These are phyloP conservation scores for Ogataea angusta DNA, from an alignment of 805 yeast species.

Conservation along the genomic window DNA sequence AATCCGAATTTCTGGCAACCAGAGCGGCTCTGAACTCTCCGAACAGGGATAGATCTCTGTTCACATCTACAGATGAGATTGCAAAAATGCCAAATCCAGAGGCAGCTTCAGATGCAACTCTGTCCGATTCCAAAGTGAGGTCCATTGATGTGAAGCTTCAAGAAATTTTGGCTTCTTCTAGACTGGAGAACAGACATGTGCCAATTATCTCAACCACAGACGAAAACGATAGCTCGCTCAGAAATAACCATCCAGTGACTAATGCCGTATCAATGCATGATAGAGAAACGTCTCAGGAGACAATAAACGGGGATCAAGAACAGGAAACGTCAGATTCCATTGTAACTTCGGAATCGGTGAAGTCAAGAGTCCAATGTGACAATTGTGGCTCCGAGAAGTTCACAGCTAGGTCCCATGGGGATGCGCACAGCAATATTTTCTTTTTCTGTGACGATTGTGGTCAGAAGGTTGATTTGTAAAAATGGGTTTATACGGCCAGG, in stretches of 20 bases:
- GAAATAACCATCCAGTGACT: neutral
- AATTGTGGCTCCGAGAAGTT: conserved; percentile 24
- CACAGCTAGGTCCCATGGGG: conserved; percentile 23
- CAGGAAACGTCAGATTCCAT: conserved; percentile 1
- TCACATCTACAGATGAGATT: neutral
- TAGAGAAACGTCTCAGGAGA: neutral
- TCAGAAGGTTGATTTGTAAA: conserved; percentile 12
- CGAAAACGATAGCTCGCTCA: neutral
- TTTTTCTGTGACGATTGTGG: conserved; percentile 32
- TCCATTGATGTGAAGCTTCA: conserved; percentile 13
- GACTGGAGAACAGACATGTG: neutral
- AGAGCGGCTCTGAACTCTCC: conserved; percentile 1
- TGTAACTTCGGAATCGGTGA: conserved; percentile 5
- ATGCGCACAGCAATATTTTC: conserved; percentile 16
- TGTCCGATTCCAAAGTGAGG: conserved; percentile 13
- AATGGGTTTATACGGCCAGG: neutral
- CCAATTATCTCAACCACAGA: neutral
- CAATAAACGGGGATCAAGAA: neutral
- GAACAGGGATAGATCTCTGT: neutral
- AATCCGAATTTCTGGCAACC: conserved; percentile 2
- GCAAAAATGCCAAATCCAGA: neutral
- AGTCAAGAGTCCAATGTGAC: conserved; percentile 19
- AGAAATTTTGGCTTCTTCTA: conserved; percentile 3
- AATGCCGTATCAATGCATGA: neutral
- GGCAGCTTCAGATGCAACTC: neutral